phyloP scores from a whole-genome alignment of 192 early-diverging fungal species.

The Coemansia sp. region DNA sequence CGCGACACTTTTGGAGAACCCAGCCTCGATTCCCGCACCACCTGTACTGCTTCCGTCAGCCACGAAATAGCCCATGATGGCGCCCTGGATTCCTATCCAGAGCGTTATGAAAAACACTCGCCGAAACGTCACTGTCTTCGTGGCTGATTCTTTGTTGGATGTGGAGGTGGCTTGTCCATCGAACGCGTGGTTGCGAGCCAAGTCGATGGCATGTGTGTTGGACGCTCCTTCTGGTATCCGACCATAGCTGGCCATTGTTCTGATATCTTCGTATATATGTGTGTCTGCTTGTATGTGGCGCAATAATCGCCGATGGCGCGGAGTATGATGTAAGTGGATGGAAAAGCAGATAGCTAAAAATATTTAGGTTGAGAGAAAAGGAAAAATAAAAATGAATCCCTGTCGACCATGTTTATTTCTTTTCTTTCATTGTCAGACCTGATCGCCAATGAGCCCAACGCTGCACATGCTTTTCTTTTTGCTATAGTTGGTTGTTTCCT shows the following conservation, averaged over 20 bases:
- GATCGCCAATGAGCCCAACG: neutral
- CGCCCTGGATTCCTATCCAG: conserved; percentile 61
- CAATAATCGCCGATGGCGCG: neutral
- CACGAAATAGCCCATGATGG: conserved; percentile 53
- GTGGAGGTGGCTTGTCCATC: conserved; percentile 13
- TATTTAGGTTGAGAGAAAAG: neutral
- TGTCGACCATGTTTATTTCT: neutral
- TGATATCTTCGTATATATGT: neutral
- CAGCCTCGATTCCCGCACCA: conserved; percentile 26
- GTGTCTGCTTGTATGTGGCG: neutral
- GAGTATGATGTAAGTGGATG: neutral
- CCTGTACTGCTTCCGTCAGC: conserved; percentile 52
- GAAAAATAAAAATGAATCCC: neutral
- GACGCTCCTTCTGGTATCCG: conserved; percentile 4
- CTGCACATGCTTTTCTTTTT: neutral
- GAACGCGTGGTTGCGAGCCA: conserved; percentile 43
- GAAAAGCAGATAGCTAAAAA: neutral
- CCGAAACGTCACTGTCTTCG: conserved; percentile 28
- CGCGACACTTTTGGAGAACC: conserved; percentile 37
- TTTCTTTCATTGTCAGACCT: neutral
- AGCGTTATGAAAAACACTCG: conserved; percentile 48
- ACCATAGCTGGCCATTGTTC: neutral
- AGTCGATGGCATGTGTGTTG: conserved; percentile 14
- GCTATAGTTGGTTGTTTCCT: neutral
- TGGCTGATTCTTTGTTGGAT: neutral